A percentile compares a stretch with the other conserved stretches of the same genome.
Evolutionary conservation across 176 grass and related monocot genomes (phyloP).

Genomic region (Microstegium vimineum): DNA sequence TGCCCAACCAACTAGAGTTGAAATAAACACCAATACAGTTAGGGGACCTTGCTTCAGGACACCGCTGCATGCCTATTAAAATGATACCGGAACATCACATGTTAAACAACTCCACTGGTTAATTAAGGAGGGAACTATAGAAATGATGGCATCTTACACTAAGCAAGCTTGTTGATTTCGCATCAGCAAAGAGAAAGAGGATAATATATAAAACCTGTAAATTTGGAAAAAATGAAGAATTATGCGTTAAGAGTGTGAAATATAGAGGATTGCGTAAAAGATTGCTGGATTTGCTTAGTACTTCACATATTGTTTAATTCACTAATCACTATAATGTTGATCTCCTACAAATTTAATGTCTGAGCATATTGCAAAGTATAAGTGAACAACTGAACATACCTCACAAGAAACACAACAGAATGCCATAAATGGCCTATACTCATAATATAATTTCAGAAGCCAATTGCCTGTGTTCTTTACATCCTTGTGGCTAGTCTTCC

Average conservation of each 20-base stretch:
- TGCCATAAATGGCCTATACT: slow-evolving; percentile 74
- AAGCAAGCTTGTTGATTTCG: slow-evolving; percentile 54
- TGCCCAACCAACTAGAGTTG: slow-evolving; percentile 68
- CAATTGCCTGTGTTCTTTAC: slow-evolving; percentile 79
- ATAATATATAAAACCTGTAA: slow-evolving; percentile 92
- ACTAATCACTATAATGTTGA: background rate
- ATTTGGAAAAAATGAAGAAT: background rate
- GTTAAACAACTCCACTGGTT: background rate
- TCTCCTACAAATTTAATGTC: background rate
- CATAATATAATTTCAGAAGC: slow-evolving; percentile 88
- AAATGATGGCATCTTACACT: slow-evolving; percentile 49
- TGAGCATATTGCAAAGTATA: background rate
- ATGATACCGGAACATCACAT: slow-evolving; percentile 9
- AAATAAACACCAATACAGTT: slow-evolving; percentile 46
- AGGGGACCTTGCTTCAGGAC: slow-evolving; percentile 50
- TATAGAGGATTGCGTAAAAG: background rate
- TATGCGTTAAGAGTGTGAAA: slow-evolving; percentile 1
- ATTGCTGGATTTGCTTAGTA: background rate
- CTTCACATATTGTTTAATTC: background rate
- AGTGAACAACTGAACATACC: slow-evolving; percentile 38
- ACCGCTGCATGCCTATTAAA: slow-evolving; percentile 42
- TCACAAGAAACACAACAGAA: slow-evolving; percentile 98
- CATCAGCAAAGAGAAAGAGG: slow-evolving; percentile 68
- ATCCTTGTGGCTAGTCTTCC: slow-evolving; percentile 95
- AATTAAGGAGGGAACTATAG: background rate